Evolutionary conservation across 2,329 filamentous ascomycete species (phyloP), one percentile per base, ranked within the genome.

Genomic region (Phyllosticta capitalensis): DNA sequence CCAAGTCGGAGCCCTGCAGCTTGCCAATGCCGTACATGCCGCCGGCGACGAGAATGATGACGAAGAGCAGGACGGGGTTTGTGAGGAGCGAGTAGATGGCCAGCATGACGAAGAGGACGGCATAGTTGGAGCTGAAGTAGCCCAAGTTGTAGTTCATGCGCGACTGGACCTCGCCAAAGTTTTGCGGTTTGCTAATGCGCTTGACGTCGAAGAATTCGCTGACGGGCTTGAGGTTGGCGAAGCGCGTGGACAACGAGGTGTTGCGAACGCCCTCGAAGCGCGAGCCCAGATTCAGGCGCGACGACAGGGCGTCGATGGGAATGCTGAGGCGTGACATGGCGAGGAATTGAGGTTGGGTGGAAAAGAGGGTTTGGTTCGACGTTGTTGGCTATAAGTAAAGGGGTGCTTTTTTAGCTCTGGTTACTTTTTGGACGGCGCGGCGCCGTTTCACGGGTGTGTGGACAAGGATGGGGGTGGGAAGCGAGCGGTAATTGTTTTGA

Each of bases 111-210:
- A 97, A 96, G 67, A 97, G 84, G 64, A 89, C 87, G 66, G 89
- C 88, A 83, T 99, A 99, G 81, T 99, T 99, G 87, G 90, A 96
- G 63, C 91, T 95, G 81, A 95, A 99, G 80, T 97, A 88, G 74
- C 88, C 85, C 65, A 99, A 79, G 76, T 99, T 99, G 86, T 96
- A 96, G 81, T 95, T 95, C 78, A 96, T 86, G 65, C 92, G 86
- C 67, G 87, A 91, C 76, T 97, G 92, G 64, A 90, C 85, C 75
- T 96, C 92, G 65, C 79, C 79, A 69, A 97, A 96, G 79, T 95
- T 95, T 71, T 83, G 84, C 26, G 94, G 94, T 79, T 97, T 99
- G 65, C 90, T 95, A 60, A 99, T 69, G 67, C 92, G 90, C 84
- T 96, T 96, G 78, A 97, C 76, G 76, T 97, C 92, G 75, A 96